These are phyloP conservation scores for Craterostigma plantagineum DNA, from an alignment of 257 asterid genomes.

Conservation along the genomic window DNA sequence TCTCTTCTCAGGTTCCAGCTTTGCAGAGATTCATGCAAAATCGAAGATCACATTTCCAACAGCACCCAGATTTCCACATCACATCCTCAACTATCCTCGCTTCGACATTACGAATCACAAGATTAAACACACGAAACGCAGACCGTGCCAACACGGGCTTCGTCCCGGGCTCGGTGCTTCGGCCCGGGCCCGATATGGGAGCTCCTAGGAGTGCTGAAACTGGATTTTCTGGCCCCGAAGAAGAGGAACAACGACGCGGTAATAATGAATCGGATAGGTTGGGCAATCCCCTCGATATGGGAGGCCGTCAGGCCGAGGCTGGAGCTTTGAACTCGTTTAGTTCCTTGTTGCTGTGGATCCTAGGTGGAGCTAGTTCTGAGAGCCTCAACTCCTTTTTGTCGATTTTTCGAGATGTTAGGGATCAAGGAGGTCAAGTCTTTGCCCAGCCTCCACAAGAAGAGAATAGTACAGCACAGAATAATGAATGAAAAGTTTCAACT, in stretches of 20 bases:
- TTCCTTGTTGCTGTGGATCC: constrained; percentile 72
- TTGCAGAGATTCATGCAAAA: constrained; percentile 87
- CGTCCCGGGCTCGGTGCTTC: constrained; percentile 26
- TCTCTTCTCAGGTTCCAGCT: constrained; percentile 68
- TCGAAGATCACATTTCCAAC: constrained; percentile 72
- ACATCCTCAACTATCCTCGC: constrained; percentile 91
- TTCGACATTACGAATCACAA: constrained; percentile 77
- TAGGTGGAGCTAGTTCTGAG: constrained; percentile 95
- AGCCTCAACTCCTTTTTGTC: constrained; percentile 80
- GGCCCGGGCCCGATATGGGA: constrained; percentile 26
- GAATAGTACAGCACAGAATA: constrained; percentile 22
- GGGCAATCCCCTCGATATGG: constrained; percentile 45
- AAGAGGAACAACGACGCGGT: constrained; percentile 14
- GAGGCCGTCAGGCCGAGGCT: constrained; percentile 47
- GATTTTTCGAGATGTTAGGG: constrained; percentile 71
- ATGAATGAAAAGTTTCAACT: constrained; percentile 12
- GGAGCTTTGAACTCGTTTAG: constrained; percentile 80
- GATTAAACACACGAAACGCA: constrained; percentile 59
- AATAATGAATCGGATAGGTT: too few species aligned
- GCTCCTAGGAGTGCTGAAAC: constrained; percentile 19
- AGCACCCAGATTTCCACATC: constrained; percentile 87
- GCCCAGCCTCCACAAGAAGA: constrained; percentile 42
- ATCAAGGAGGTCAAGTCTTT: constrained; percentile 74
- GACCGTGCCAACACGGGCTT: constrained; percentile 30
- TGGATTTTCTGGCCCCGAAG: constrained; percentile 29